Conservation (phyloP, 176 grass and related monocot genomes). For the Urochloa ruziziensis region DNA sequence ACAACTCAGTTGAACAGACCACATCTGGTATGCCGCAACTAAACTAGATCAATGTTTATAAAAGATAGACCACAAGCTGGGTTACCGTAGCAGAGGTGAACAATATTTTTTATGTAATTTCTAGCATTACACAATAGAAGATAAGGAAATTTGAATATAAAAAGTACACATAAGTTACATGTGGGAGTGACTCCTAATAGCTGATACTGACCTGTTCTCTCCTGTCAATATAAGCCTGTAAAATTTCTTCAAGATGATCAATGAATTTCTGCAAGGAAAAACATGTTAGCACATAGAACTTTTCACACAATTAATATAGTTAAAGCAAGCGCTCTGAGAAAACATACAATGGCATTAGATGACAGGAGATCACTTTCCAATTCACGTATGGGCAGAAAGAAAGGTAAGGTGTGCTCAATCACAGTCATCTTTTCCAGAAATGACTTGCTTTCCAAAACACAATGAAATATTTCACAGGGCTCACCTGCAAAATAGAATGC, state of each 20-base stretch:
- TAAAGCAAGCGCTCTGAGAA: not conserved
- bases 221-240: slow-evolving; percentile 94
- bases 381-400: slow-evolving; percentile 94
- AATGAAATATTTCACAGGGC: slow-evolving; percentile 94
- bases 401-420: slow-evolving; percentile 83
- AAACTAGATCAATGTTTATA: not conserved
- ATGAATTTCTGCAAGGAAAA: slow-evolving; percentile 78
- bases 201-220: slow-evolving; percentile 83
- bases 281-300: slow-evolving; percentile 13
- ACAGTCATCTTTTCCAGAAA: slow-evolving; percentile 98
- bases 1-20: not conserved
- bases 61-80: not conserved
- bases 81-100: not conserved
- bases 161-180: not conserved
- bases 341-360: slow-evolving; percentile 86
- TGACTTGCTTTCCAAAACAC: slow-evolving; percentile 94
- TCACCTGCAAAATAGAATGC: slow-evolving; percentile 65
- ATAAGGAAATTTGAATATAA: not conserved
- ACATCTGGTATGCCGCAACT: not conserved
- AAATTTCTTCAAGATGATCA: slow-evolving; percentile 89
- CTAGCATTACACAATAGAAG: slow-evolving; percentile 2
- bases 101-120: not conserved
- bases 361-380: slow-evolving; percentile 83
- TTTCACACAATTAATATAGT: not conserved
- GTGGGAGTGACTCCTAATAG: not conserved